A percentile compares a stretch with the other conserved stretches of the same genome.
Evolutionary conservation across 495 filamentous ascomycete genomes (phyloP).

Genomic region (Penicillium malachiteum): DNA sequence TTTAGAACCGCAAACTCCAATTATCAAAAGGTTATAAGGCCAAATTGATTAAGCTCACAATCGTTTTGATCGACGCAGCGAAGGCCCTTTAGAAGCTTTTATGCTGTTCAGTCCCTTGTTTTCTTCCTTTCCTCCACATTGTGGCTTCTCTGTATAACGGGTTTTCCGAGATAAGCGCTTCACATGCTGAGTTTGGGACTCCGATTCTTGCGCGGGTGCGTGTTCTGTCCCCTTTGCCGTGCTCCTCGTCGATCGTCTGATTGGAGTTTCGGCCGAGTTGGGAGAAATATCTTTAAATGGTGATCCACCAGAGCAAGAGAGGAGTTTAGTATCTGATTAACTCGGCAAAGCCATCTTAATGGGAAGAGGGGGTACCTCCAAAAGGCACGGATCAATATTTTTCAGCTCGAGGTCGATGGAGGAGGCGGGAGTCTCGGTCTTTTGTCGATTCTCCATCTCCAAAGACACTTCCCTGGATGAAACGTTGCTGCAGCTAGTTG

Average conservation of each 20-base stretch:
- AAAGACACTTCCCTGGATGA: slow-evolving; percentile 16
- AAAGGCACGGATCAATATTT: slow-evolving; percentile 24
- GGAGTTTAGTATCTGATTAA: slow-evolving; percentile 6
- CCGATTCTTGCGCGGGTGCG: slow-evolving; percentile 2
- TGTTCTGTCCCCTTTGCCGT: slow-evolving; percentile 12
- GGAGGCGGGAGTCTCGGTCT: slow-evolving; percentile 21
- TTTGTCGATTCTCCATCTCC: slow-evolving; percentile 17
- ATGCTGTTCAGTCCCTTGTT: not conserved
- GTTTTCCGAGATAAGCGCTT: slow-evolving; percentile 11
- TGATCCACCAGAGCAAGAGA: slow-evolving; percentile 13
- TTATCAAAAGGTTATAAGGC: not conserved
- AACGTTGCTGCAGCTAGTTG: slow-evolving; percentile 13
- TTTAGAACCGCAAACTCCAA: not conserved
- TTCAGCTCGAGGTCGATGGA: slow-evolving; percentile 18
- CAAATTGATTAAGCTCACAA: slow-evolving; percentile 7
- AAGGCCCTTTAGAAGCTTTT: slow-evolving; percentile 9
- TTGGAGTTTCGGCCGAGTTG: slow-evolving; percentile 11
- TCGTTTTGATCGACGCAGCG: slow-evolving; percentile 14
- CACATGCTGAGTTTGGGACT: slow-evolving; percentile 9
- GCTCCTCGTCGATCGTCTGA: slow-evolving; percentile 15
- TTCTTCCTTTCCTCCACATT: slow-evolving; percentile 1
- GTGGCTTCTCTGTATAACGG: slow-evolving; percentile 4
- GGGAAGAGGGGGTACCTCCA: slow-evolving; percentile 8
- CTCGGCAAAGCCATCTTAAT: slow-evolving; percentile 1
- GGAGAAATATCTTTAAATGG: slow-evolving; percentile 5